A percentile compares a stretch with the other conserved stretches of the same genome.
Conservation (phyloP, 768 basidiomycete species). For the Roridomyces roridus region DNA sequence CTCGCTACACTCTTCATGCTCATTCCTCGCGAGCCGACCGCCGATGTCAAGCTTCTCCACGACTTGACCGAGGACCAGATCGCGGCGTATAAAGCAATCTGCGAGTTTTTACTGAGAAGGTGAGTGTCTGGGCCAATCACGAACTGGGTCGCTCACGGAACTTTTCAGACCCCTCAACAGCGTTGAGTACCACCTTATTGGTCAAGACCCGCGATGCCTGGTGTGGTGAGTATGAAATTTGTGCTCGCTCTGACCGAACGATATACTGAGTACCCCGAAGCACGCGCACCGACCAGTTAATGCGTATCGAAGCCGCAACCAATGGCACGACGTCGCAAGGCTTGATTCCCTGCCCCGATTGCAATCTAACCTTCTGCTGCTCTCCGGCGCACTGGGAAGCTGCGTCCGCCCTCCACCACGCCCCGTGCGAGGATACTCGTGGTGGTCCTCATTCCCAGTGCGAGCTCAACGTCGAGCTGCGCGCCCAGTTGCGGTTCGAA, state of each 20-base stretch:
- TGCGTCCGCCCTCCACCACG: not conserved
- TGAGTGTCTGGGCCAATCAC: not conserved
- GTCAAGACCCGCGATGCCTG: constrained; percentile 32
- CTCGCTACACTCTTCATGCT: not conserved
- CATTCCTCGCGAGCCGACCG: constrained; percentile 5
- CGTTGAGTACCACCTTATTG: constrained; percentile 22
- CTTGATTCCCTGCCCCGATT: not conserved
- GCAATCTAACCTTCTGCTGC: not conserved
- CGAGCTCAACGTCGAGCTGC: constrained; percentile 29
- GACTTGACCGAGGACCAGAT: constrained; percentile 2
- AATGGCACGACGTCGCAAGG: not conserved
- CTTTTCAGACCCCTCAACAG: not conserved
- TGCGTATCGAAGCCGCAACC: not conserved
- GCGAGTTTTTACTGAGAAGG: not conserved
- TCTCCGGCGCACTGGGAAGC: not conserved
- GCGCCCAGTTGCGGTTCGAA: constrained; percentile 23
- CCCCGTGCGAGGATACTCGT: not conserved
- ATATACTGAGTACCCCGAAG: not conserved
- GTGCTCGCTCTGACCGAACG: too few relatives aligned
- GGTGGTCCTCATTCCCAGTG: constrained; percentile 28
- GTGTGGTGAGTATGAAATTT: constrained; percentile 29
- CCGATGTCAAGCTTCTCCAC: constrained; percentile 2
- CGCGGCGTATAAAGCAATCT: not conserved
- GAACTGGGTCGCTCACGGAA: not conserved
- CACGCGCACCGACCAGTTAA: not conserved